Conservation (phyloP, 164 flowering plant genomes). For the Litsea cubeba region DNA sequence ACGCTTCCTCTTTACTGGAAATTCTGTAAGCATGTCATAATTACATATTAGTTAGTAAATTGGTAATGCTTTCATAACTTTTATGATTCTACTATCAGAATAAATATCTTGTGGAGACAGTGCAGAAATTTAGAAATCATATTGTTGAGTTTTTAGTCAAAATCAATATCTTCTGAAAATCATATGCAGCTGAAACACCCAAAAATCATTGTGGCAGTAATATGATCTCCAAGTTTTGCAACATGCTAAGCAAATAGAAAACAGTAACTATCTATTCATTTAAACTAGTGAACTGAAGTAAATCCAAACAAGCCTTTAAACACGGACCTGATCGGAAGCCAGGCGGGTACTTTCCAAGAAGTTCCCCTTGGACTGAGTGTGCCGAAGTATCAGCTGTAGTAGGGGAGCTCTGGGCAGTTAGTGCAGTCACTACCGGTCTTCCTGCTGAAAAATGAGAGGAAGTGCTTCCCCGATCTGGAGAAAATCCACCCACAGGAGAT, state of each 20-base stretch:
- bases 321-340: slow-evolving; percentile 19
- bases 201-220: no score
- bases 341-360: slow-evolving; percentile 9
- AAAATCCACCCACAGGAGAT: slow-evolving; percentile 11
- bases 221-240: no score
- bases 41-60: not conserved
- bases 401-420: not conserved
- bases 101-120: no score
- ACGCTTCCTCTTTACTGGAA: slow-evolving; percentile 39
- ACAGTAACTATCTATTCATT: not conserved
- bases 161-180: no score
- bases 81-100: no score
- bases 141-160: no score
- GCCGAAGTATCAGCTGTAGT: not conserved
- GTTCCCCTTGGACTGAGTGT: slow-evolving; percentile 3
- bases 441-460: slow-evolving; percentile 15
- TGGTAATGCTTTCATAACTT: not conserved
- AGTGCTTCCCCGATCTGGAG: not conserved
- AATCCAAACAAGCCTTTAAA: not conserved
- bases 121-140: no score
- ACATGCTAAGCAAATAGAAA: not conserved
- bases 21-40: slow-evolving; percentile 19
- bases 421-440: slow-evolving; percentile 3
- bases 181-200: no score
- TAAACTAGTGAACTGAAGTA: not conserved